Evolutionary conservation across 2,329 filamentous ascomycete species (phyloP).

Genomic region (Trichophyton simii): DNA sequence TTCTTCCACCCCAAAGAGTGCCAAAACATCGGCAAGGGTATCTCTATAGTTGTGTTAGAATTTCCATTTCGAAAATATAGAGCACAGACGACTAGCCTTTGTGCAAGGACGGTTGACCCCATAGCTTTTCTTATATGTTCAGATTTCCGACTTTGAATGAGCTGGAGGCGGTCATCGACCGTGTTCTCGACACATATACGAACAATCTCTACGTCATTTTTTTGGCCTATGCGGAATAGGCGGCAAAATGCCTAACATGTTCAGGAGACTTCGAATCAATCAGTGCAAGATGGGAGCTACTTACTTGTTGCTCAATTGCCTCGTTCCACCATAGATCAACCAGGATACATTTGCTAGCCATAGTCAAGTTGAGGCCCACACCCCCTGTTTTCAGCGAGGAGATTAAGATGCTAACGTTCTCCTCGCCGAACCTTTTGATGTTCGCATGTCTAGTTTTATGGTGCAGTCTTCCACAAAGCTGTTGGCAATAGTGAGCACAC

Average conservation of each 20-base stretch:
- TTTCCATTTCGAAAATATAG: neutral
- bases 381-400: constrained; percentile 47
- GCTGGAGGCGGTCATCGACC: constrained; percentile 46
- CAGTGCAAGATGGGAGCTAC: constrained; percentile 23
- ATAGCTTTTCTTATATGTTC: constrained; percentile 17
- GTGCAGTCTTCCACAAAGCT: constrained; percentile 40
- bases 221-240: constrained; percentile 54
- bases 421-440: constrained; percentile 36
- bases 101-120: constrained; percentile 14
- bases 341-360: constrained; percentile 46
- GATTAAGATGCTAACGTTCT: constrained; percentile 39
- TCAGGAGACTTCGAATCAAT: constrained; percentile 7
- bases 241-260: constrained; percentile 40
- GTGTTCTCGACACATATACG: constrained; percentile 44
- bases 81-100: constrained; percentile 3
- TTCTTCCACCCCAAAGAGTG: constrained; percentile 8
- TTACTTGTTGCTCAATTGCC: constrained; percentile 47
- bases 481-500: neutral
- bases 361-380: constrained; percentile 46
- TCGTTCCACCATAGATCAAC: constrained; percentile 52
- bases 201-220: constrained; percentile 46
- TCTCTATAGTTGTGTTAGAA: constrained; percentile 5
- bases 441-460: constrained; percentile 34
- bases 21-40: constrained; percentile 7
- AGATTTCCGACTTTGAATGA: constrained; percentile 45